phyloP scores from a whole-genome alignment of 2,329 filamentous ascomycete genomes.

The Microcyclospora tardicrescens region DNA sequence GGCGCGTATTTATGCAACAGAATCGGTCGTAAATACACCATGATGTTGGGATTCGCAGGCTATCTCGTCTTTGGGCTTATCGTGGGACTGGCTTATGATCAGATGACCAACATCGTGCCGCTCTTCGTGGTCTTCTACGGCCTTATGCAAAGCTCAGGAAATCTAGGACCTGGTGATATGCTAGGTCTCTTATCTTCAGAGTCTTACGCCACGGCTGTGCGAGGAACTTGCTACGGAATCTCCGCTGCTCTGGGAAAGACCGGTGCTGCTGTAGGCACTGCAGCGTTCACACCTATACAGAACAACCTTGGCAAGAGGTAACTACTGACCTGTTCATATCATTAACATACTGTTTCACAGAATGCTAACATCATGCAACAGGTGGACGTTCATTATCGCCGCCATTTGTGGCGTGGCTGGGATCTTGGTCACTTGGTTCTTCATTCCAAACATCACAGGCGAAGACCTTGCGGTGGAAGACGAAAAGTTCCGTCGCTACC shows the following conservation, averaged over 20 bases:
- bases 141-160: constrained; percentile 37
- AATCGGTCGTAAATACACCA: constrained; percentile 38
- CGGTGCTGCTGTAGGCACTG: constrained; percentile 39
- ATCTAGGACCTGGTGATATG: constrained; percentile 40
- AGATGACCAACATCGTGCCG: constrained; percentile 34
- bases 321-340: too few species aligned
- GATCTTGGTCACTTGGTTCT: constrained; percentile 36
- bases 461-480: constrained; percentile 34
- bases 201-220: constrained; percentile 39
- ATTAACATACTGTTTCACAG: too few species aligned
- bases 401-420: constrained; percentile 38
- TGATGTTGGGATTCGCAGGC: constrained; percentile 39
- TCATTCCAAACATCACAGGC: constrained; percentile 34
- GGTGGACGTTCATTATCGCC: constrained; percentile 41
- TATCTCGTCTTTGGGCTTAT: constrained; percentile 41
- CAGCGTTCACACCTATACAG: constrained; percentile 34
- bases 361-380: too few species aligned
- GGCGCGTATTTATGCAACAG: constrained; percentile 37
- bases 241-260: constrained; percentile 40
- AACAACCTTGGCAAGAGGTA: constrained; percentile 30
- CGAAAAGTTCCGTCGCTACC: constrained; percentile 32
- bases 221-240: constrained; percentile 40
- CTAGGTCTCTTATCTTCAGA: constrained; percentile 40
- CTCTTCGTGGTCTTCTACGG: constrained; percentile 42
- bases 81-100: constrained; percentile 37